Percentiles rank a stretch among this genome's conserved stretches.
These are phyloP conservation scores for Saprolegnia diclina DNA, from an alignment of 352 stramenopile species.

Conservation along the genomic window DNA sequence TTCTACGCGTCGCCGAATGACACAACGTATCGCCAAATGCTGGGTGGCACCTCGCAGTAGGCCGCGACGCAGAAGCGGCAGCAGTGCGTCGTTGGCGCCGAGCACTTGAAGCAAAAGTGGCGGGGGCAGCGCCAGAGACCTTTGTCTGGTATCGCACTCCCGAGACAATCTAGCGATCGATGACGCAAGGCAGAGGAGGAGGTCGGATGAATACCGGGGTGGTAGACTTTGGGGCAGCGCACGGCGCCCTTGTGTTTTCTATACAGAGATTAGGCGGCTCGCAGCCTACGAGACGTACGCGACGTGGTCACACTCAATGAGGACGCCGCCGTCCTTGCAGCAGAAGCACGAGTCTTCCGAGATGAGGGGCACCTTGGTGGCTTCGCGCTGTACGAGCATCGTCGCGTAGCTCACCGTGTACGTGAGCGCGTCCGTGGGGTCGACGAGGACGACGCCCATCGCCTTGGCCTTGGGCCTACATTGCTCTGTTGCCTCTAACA, in stretches of 20 bases:
- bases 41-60: constrained; percentile 25
- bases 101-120: constrained; percentile 21
- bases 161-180: constrained; percentile 13
- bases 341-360: constrained; percentile 82
- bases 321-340: constrained; percentile 73
- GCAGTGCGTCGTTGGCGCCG: background rate
- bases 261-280: background rate
- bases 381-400: constrained; percentile 10
- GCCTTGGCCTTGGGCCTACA: background rate
- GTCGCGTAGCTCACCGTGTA: constrained; percentile 17
- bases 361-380: background rate
- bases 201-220: constrained; percentile 41
- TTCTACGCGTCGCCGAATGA: too few relatives aligned
- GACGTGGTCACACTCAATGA: constrained; percentile 77
- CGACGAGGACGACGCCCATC: background rate
- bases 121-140: constrained; percentile 19
- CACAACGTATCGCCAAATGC: too few relatives aligned
- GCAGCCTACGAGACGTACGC: too few relatives aligned
- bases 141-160: constrained; percentile 15
- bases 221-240: constrained; percentile 75
- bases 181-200: background rate
- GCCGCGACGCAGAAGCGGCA: constrained; percentile 16
- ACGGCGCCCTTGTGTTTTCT: constrained; percentile 24
- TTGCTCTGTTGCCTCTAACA: too few relatives aligned
- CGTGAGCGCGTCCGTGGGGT: constrained; percentile 15